These are phyloP conservation scores for Dactylellina leptospora DNA, from an alignment of 2,329 filamentous ascomycete genomes.

Conservation along the genomic window DNA sequence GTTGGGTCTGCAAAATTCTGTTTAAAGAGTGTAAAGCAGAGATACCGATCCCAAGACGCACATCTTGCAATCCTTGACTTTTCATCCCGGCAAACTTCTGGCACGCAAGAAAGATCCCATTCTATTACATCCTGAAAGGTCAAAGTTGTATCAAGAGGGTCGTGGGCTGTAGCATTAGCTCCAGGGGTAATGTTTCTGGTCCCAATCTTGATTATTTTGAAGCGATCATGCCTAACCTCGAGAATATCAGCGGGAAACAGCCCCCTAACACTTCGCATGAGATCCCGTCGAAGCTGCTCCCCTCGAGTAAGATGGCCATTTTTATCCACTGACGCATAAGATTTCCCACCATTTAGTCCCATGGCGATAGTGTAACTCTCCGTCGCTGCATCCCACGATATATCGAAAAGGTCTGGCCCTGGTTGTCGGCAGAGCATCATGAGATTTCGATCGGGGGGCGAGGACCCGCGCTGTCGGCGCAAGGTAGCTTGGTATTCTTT, in stretches of 20 bases:
- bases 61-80: constrained; percentile 56
- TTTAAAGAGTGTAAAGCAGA: constrained; percentile 56
- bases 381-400: constrained; percentile 39
- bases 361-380: constrained; percentile 54
- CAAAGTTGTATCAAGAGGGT: neutral
- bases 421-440: constrained; percentile 55
- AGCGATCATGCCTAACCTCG: constrained; percentile 54
- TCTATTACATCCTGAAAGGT: constrained; percentile 50
- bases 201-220: constrained; percentile 54
- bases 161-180: neutral
- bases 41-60: constrained; percentile 39
- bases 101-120: constrained; percentile 55
- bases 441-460: constrained; percentile 32
- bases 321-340: constrained; percentile 54
- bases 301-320: constrained; percentile 54
- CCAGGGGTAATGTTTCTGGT: neutral
- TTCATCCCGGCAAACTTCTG: constrained; percentile 54
- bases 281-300: constrained; percentile 41
- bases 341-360: constrained; percentile 47
- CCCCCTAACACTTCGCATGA: constrained; percentile 51
- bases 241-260: constrained; percentile 56
- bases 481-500: constrained; percentile 38
- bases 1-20: constrained; percentile 52
- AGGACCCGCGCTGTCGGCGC: constrained; percentile 5
- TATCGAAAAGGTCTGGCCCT: constrained; percentile 55